Conservation (phyloP, 139 green algal species). For the Edaphochlamys debaryana region DNA sequence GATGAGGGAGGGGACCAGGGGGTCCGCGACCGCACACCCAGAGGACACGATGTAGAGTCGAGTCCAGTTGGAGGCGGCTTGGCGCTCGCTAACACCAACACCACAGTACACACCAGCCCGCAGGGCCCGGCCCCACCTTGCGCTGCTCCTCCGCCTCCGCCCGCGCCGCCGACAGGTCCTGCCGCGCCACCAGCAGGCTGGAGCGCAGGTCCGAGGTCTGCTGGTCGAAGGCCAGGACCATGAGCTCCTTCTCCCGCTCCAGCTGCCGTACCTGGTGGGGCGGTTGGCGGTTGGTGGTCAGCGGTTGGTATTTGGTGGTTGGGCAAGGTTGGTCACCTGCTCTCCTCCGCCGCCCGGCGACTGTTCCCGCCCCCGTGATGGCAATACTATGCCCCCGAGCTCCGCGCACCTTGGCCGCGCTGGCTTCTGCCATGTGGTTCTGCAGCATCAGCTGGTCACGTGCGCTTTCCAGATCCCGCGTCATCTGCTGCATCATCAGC, state of each 20-base stretch:
- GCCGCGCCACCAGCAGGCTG: slow-evolving; percentile 11
- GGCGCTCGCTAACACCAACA: no score
- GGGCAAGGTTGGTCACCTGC: no score
- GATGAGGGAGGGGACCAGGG: no score
- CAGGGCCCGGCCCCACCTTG: neutral
- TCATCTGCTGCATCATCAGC: slow-evolving; percentile 54
- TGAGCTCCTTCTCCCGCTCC: slow-evolving; percentile 67
- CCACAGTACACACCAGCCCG: neutral
- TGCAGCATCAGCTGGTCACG: slow-evolving; percentile 62
- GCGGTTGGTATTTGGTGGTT: no score
- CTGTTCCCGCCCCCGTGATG: no score
- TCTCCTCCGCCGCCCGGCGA: no score
- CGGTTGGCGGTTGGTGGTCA: no score
- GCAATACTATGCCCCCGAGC: no score
- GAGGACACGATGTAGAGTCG: no score
- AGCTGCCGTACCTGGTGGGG: slow-evolving; percentile 58
- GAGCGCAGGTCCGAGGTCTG: slow-evolving; percentile 30
- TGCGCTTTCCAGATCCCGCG: slow-evolving; percentile 56
- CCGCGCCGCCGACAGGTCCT: slow-evolving; percentile 14
- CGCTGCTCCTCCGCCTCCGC: slow-evolving; percentile 16
- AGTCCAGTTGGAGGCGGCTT: neutral
- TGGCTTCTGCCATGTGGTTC: slow-evolving; percentile 59
- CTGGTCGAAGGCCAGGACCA: slow-evolving; percentile 53
- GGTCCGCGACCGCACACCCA: no score
- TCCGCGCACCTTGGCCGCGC: slow-evolving; percentile 58